phyloP scores from a whole-genome alignment of 768 basidiomycete genomes.

The Suillus hirtellus region DNA sequence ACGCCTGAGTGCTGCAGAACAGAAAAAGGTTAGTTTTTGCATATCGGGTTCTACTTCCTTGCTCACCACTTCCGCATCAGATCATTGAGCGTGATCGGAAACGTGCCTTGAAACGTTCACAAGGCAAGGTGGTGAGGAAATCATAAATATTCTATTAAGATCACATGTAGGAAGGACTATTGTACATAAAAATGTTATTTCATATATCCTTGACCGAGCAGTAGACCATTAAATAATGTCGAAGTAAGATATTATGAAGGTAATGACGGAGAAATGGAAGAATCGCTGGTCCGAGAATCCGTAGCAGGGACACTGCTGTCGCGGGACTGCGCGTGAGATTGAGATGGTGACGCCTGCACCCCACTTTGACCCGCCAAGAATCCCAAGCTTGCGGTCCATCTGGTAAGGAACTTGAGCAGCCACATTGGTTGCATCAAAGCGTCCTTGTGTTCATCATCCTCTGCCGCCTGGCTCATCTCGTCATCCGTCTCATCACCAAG shows the following conservation, averaged over 20 bases:
- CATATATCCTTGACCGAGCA: constrained; percentile 1
- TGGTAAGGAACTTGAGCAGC: constrained; percentile 74
- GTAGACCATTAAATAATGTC: neutral
- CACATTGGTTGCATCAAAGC: constrained; percentile 70
- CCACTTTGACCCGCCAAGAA: constrained; percentile 29
- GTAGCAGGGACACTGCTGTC: neutral
- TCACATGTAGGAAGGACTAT: neutral
- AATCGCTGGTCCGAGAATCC: neutral
- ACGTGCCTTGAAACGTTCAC: constrained; percentile 65
- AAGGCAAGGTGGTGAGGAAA: constrained; percentile 62
- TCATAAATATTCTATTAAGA: constrained; percentile 23
- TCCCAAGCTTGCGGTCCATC: constrained; percentile 71
- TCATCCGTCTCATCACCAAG: constrained; percentile 32
- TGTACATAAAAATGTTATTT: constrained; percentile 4
- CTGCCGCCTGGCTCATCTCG: constrained; percentile 30
- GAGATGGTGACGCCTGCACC: constrained; percentile 14
- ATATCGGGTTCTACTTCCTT: neutral
- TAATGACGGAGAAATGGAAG: constrained; percentile 1
- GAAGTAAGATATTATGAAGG: neutral
- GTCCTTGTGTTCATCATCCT: constrained; percentile 29
- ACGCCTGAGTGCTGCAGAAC: constrained; percentile 74
- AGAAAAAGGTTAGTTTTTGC: constrained; percentile 64
- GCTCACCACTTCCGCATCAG: constrained; percentile 33
- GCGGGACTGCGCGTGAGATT: neutral
- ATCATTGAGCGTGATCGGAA: constrained; percentile 77